Evolutionary conservation across 805 yeast genomes (phyloP), one percentile per base, ranked within the genome.

Genomic region (Yarrowia bubula): DNA sequence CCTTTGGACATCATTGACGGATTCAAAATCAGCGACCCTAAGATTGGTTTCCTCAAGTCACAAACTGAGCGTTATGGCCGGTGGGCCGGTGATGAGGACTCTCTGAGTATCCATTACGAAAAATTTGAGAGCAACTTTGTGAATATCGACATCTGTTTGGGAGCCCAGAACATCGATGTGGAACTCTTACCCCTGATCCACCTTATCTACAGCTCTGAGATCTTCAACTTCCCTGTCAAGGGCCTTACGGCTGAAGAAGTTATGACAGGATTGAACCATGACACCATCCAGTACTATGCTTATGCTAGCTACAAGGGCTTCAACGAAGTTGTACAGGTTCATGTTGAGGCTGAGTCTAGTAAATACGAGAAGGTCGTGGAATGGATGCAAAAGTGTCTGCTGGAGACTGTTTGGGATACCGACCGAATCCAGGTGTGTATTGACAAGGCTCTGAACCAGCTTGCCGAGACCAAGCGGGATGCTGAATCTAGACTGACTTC

Each of bases 121-220:
- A 84, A 87, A 68, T 87, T 84, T 72, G 83, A 86, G 64, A 89
- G 97, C 1, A 86, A 89, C 71, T 95, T 93, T 73, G 84, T 90
- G 39, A 84, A 88, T 13, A 79, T 92, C 18, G 84, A 86, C 66
- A 73, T 90, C 42, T 74, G 87, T 41, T 74, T 89, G 72, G 83
- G 87, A 9, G 83, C 90, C 0, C 80, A 77, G 48, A 79, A 71
- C 51, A 78, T 85, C 22, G 87, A 83, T 60, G 77, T 81, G 31
- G 71, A 76, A 1, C 76, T 87, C 14, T 77, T 92, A 63, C 88
- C 89, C 1, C 86, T 88, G 66, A 79, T 90, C 68, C 85, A 86
- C 18, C 74, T 83, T 9, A 73, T 92, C 9, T 79, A 86, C 66
- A 84, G 83, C 65, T 28, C 47, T 31, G 89, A 87, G 55, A 74